These are phyloP conservation scores for Ilex aquifolium DNA, from an alignment of 257 asterid species.

Conservation along the genomic window DNA sequence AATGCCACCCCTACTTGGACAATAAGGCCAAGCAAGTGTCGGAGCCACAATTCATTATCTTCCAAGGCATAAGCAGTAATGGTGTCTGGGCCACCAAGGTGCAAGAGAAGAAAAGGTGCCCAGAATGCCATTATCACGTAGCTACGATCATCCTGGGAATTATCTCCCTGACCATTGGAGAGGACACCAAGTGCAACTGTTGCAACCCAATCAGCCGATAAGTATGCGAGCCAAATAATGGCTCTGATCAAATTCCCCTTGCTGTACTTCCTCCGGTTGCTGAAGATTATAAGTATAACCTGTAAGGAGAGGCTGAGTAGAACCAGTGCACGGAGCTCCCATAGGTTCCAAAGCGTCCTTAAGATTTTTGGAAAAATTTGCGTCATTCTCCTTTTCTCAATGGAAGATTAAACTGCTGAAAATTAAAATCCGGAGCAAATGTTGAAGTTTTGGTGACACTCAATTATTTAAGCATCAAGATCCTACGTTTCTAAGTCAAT, in stretches of 20 bases:
- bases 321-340: conserved; percentile 18
- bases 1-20: conserved; percentile 22
- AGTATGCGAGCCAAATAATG: conserved; percentile 15
- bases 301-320: conserved; percentile 14
- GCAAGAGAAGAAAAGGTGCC: conserved; percentile 39
- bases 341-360: conserved; percentile 3
- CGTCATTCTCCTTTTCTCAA: background rate
- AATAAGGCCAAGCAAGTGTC: conserved; percentile 21
- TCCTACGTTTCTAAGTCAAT: too few relatives aligned
- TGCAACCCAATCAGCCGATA: conserved; percentile 29
- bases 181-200: conserved; percentile 27
- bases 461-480: too few relatives aligned
- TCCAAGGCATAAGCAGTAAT: conserved; percentile 40
- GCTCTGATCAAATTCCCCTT: conserved; percentile 3
- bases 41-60: conserved; percentile 36
- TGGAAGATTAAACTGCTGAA: background rate
- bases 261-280: conserved; percentile 20
- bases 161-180: conserved; percentile 12
- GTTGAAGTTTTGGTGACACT: too few relatives aligned
- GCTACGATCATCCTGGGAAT: background rate
- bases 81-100: conserved; percentile 40
- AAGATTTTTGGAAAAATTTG: background rate
- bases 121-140: conserved; percentile 19
- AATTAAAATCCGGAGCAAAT: too few relatives aligned
- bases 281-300: conserved; percentile 8